Conservation (phyloP, 2,329 filamentous ascomycete genomes). For the Trichoderma gracile region DNA sequence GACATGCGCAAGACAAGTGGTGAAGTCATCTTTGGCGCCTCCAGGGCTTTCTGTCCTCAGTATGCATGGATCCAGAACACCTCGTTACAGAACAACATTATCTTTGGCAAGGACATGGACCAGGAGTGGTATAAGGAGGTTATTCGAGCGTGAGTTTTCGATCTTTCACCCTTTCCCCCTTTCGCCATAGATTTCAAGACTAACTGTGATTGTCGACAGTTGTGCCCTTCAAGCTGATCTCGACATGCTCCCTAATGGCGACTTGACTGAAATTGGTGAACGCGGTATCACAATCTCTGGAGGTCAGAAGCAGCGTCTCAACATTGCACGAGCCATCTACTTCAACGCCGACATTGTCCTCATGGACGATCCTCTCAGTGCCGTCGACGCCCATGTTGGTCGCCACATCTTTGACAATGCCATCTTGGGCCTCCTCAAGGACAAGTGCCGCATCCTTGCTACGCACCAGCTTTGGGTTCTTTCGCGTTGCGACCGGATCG, state of each 20-base stretch:
- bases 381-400: constrained; percentile 69
- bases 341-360: constrained; percentile 68
- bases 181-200: constrained; percentile 14
- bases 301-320: constrained; percentile 91
- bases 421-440: constrained; percentile 81
- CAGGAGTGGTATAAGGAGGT: constrained; percentile 79
- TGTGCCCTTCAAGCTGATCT: constrained; percentile 84
- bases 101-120: constrained; percentile 80
- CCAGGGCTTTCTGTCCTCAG: constrained; percentile 88
- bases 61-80: constrained; percentile 98
- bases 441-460: constrained; percentile 88
- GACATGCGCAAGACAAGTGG: constrained; percentile 87
- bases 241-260: constrained; percentile 88
- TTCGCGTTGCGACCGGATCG: constrained; percentile 83
- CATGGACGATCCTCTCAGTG: constrained; percentile 69
- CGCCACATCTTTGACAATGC: constrained; percentile 88
- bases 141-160: constrained; percentile 64
- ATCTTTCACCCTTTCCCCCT: neutral
- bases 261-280: constrained; percentile 91
- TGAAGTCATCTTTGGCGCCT: constrained; percentile 72
- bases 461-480: constrained; percentile 96
- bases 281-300: constrained; percentile 93
- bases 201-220: constrained; percentile 36
- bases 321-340: constrained; percentile 82
- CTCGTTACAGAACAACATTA: constrained; percentile 82